phyloP scores from a whole-genome alignment of 768 basidiomycete species.

The Hemileccinum rubropunctum region DNA sequence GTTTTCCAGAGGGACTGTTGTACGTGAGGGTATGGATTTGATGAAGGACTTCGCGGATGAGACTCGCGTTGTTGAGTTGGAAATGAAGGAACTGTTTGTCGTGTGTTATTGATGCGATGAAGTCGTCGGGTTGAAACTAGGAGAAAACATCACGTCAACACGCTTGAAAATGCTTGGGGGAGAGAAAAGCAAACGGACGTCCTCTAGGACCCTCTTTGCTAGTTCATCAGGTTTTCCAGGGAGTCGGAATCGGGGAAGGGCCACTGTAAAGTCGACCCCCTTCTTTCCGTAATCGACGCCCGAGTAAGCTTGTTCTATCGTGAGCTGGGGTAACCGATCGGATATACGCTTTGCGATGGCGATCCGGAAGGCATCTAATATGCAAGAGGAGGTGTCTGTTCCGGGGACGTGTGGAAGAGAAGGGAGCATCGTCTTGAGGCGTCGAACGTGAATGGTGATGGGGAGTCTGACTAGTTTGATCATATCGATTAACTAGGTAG shows the following conservation, averaged over 20 bases:
- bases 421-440: conserved; percentile 33
- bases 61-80: conserved; percentile 59
- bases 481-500: too few species aligned
- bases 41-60: conserved; percentile 63
- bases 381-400: conserved; percentile 61
- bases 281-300: conserved; percentile 92
- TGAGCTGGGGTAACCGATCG: conserved; percentile 60
- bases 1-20: conserved; percentile 51
- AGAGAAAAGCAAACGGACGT: conserved; percentile 45
- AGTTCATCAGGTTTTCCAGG: conserved; percentile 80
- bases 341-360: conserved; percentile 73
- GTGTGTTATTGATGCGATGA: conserved; percentile 63
- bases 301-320: conserved; percentile 73
- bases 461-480: not conserved
- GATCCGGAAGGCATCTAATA: conserved; percentile 77
- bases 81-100: conserved; percentile 86
- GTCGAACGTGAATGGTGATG: not conserved
- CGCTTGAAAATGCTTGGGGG: not conserved
- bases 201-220: conserved; percentile 67
- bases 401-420: conserved; percentile 40
- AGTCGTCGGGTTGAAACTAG: conserved; percentile 85
- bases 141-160: conserved; percentile 3
- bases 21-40: conserved; percentile 77
- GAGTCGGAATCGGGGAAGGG: conserved; percentile 86
- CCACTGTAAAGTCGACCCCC: conserved; percentile 90